phyloP scores from a whole-genome alignment of 441 rosid genomes.

The Gossypium laxum region DNA sequence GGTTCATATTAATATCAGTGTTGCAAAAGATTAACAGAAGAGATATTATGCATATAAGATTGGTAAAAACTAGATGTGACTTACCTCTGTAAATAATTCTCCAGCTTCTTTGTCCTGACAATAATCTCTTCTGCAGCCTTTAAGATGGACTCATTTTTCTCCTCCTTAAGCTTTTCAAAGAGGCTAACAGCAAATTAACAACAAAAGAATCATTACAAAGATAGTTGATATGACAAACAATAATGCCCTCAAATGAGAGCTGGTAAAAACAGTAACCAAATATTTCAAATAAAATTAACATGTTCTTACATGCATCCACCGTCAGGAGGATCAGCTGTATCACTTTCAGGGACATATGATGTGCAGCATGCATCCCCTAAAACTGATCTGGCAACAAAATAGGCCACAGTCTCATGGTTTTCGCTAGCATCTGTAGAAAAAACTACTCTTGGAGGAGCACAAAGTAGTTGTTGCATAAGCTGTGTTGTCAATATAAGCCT shows the following conservation, averaged over 20 bases:
- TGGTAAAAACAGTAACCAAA: neutral
- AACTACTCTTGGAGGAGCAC: conserved; percentile 38
- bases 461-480: conserved; percentile 67
- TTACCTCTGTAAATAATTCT: conserved; percentile 47
- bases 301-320: conserved; percentile 44
- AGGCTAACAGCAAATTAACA: conserved; percentile 27
- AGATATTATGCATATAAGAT: neutral
- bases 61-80: neutral
- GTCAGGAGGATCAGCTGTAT: conserved; percentile 19
- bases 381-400: conserved; percentile 44
- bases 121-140: conserved; percentile 47
- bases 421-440: conserved; percentile 37
- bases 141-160: conserved; percentile 29
- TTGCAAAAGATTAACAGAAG: neutral
- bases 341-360: conserved; percentile 25
- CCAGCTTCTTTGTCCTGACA: conserved; percentile 46
- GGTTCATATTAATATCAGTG: conserved; percentile 2
- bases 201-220: neutral
- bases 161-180: conserved; percentile 31
- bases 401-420: conserved; percentile 42
- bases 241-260: neutral
- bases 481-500: conserved; percentile 61
- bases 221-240: neutral
- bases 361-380: conserved; percentile 61
- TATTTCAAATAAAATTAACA: conserved; percentile 5